These are phyloP conservation scores for Puccinia novopanici DNA, from an alignment of 1,284 basidiomycete species.

Conservation along the genomic window DNA sequence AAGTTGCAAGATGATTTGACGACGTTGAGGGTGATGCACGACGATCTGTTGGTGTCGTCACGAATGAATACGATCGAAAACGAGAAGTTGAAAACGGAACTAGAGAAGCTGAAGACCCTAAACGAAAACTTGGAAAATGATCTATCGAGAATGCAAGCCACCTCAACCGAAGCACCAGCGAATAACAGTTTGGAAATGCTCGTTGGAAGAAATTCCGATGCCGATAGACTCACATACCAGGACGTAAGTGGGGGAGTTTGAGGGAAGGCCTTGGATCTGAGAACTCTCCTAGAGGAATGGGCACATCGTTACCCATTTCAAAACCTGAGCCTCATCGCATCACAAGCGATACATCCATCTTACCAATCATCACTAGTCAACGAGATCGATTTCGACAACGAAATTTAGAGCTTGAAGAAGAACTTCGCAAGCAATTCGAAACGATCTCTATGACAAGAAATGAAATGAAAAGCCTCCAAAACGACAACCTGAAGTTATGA, in stretches of 20 bases:
- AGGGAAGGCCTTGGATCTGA: constrained; percentile 55
- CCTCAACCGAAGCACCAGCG: constrained; percentile 58
- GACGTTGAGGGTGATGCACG: constrained; percentile 78
- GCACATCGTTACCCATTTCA: constrained; percentile 38
- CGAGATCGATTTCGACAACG: constrained; percentile 91
- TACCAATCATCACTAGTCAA: constrained; percentile 95
- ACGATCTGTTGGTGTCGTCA: constrained; percentile 73
- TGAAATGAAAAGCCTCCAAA: constrained; percentile 83
- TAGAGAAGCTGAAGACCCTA: constrained; percentile 73
- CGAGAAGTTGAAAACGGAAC: constrained; percentile 67
- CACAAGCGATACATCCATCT: constrained; percentile 68
- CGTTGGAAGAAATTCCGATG: constrained; percentile 34
- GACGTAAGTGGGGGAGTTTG: constrained; percentile 66
- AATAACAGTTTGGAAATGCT: constrained; percentile 56
- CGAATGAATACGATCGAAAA: constrained; percentile 68
- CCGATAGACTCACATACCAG: constrained; percentile 63
- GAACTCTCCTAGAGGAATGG: constrained; percentile 19
- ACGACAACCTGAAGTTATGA: constrained; percentile 93
- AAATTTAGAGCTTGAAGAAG: constrained; percentile 96
- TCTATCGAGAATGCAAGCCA: constrained; percentile 73
- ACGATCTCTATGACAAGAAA: constrained; percentile 83
- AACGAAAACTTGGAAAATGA: constrained; percentile 92
- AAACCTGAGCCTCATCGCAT: constrained; percentile 26
- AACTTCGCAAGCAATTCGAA: constrained; percentile 89
- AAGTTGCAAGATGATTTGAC: constrained; percentile 91